A percentile compares a stretch with the other conserved stretches of the same genome.
Conservation (phyloP, 2,329 filamentous ascomycete genomes). For the Cordyceps pruinosa region DNA sequence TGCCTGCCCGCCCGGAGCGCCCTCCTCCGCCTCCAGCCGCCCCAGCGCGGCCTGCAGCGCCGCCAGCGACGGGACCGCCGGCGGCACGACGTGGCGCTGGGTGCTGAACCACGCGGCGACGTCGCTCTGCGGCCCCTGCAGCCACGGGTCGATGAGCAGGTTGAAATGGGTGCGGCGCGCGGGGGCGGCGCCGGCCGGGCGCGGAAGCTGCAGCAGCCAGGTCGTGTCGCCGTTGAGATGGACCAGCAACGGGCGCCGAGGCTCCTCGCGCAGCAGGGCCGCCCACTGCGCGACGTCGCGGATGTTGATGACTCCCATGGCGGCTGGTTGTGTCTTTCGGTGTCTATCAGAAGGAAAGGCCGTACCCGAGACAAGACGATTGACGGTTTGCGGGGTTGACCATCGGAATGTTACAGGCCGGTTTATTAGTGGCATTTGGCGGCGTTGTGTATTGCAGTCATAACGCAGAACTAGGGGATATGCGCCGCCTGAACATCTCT, state of each 20-base stretch:
- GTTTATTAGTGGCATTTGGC: background rate
- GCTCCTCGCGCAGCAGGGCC: slow-evolving; percentile 13
- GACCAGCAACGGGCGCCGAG: slow-evolving; percentile 40
- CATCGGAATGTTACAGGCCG: background rate
- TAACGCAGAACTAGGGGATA: too few species aligned
- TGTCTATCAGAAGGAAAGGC: background rate
- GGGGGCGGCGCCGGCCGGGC: slow-evolving; percentile 25
- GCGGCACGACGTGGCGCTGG: slow-evolving; percentile 53
- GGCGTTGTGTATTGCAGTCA: background rate
- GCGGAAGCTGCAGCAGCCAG: slow-evolving; percentile 60
- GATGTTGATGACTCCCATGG: slow-evolving; percentile 8
- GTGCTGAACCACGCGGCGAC: slow-evolving; percentile 58
- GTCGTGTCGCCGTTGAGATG: slow-evolving; percentile 62
- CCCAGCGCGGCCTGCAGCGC: slow-evolving; percentile 47
- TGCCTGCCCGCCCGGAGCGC: background rate
- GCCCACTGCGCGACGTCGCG: slow-evolving; percentile 17
- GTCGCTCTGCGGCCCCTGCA: slow-evolving; percentile 55
- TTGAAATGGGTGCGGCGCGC: slow-evolving; percentile 48
- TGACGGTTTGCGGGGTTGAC: background rate
- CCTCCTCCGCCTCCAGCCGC: slow-evolving; percentile 35
- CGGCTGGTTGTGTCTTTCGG: too few species aligned
- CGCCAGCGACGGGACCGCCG: slow-evolving; percentile 45
- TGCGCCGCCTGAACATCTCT: too few species aligned
- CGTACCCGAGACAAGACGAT: background rate
- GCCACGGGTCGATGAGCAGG: slow-evolving; percentile 59